phyloP scores from a whole-genome alignment of 1,284 basidiomycete genomes.

The Garcileccinum viscosum region DNA sequence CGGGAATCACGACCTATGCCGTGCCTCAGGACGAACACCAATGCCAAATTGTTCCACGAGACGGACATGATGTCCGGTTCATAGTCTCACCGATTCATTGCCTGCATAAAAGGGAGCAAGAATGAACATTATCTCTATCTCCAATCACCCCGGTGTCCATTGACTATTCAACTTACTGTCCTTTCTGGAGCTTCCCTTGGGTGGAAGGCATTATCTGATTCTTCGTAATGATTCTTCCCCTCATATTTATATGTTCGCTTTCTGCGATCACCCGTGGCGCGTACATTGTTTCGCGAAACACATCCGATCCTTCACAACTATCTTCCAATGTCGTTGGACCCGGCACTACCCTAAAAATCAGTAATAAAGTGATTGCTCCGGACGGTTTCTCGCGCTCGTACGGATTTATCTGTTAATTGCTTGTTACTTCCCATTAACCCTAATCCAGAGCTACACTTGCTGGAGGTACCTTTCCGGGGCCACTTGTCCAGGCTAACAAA shows the following conservation, averaged over 20 bases:
- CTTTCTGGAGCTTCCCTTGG: background rate
- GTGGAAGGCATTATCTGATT: background rate
- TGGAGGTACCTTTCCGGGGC: constrained; percentile 44
- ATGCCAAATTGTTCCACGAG: background rate
- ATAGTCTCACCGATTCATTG: background rate
- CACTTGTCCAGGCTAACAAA: constrained; percentile 41
- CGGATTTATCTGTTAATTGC: constrained; percentile 6
- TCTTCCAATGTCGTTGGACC: constrained; percentile 35
- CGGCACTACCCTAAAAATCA: constrained; percentile 39
- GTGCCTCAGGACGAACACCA: background rate
- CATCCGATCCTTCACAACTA: background rate
- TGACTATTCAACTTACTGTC: background rate
- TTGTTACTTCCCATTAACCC: constrained; percentile 1
- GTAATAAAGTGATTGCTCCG: constrained; percentile 44
- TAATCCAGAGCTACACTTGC: constrained; percentile 28
- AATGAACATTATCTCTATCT: background rate
- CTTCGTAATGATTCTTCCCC: background rate
- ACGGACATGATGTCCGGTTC: background rate
- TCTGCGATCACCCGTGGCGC: background rate
- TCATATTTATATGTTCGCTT: background rate
- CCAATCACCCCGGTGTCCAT: background rate
- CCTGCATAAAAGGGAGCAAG: background rate
- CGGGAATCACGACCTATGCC: background rate
- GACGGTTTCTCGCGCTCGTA: constrained; percentile 49
- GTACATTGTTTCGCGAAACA: background rate